phyloP scores from a whole-genome alignment of 208 protist species.

The Acanthamoeba castellanii region DNA sequence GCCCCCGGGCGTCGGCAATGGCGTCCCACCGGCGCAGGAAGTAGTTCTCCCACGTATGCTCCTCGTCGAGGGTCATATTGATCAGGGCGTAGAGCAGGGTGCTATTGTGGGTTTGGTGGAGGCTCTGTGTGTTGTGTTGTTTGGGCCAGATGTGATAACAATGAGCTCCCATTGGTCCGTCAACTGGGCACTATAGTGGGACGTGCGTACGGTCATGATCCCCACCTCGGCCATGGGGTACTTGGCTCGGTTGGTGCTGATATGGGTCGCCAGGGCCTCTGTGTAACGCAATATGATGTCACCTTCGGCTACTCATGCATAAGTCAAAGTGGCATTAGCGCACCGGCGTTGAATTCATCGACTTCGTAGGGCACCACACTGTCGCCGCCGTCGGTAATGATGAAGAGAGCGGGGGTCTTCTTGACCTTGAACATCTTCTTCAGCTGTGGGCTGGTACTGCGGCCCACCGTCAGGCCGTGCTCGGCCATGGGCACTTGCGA shows the following conservation, averaged over 20 bases:
- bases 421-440: neutral
- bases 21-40: neutral
- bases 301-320: too few species aligned
- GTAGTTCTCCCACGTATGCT: neutral
- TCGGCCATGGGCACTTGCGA: neutral
- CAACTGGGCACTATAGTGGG: too few species aligned
- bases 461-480: neutral
- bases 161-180: too few species aligned
- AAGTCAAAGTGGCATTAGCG: too few species aligned
- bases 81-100: neutral
- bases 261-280: too few species aligned
- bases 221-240: too few species aligned
- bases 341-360: neutral
- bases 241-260: too few species aligned
- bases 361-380: neutral
- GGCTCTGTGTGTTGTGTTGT: neutral
- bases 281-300: too few species aligned
- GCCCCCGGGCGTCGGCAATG: neutral
- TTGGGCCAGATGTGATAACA: neutral
- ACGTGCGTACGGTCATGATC: too few species aligned
- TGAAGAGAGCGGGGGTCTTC: neutral
- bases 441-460: neutral
- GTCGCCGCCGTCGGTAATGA: neutral
- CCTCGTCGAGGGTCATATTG: neutral
- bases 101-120: neutral